phyloP scores from a whole-genome alignment of 225 moss, liverwort and hornwort species.

The Anthoceros angustus region DNA sequence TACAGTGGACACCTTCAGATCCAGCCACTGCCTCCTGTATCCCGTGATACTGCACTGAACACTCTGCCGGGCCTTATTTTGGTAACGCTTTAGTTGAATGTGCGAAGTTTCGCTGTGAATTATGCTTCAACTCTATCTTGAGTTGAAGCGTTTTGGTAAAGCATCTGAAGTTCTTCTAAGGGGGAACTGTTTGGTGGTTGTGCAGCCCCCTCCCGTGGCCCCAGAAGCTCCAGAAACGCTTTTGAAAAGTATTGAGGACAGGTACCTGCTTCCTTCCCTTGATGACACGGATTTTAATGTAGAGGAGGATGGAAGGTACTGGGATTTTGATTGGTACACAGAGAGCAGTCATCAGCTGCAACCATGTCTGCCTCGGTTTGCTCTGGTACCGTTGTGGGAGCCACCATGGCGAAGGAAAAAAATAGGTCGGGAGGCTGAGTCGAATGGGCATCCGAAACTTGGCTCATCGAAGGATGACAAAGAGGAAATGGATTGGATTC shows the following conservation, averaged over 20 bases:
- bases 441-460: conserved; percentile 2
- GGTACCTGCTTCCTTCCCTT: conserved; percentile 55
- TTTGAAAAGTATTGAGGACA: conserved; percentile 42
- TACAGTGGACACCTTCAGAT: conserved; percentile 59
- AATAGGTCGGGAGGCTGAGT: conserved; percentile 12
- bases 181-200: conserved; percentile 11
- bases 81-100: conserved; percentile 16
- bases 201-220: conserved; percentile 56
- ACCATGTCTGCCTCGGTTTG: conserved; percentile 57
- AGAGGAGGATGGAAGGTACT: conserved; percentile 52
- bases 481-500: conserved; percentile 48
- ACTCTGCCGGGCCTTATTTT: conserved; percentile 61
- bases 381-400: conserved; percentile 69
- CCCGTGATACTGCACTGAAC: conserved; percentile 31
- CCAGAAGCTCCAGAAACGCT: conserved; percentile 46
- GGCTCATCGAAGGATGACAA: neutral
- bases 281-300: conserved; percentile 58
- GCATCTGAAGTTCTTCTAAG: neutral
- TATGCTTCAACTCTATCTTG: neutral
- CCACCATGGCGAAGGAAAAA: conserved; percentile 64
- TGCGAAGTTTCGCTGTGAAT: neutral
- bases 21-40: conserved; percentile 37
- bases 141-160: neutral
- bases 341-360: conserved; percentile 54
- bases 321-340: conserved; percentile 98